These are phyloP conservation scores for Solanum piurae DNA, from an alignment of 257 asterid genomes.

Conservation along the genomic window DNA sequence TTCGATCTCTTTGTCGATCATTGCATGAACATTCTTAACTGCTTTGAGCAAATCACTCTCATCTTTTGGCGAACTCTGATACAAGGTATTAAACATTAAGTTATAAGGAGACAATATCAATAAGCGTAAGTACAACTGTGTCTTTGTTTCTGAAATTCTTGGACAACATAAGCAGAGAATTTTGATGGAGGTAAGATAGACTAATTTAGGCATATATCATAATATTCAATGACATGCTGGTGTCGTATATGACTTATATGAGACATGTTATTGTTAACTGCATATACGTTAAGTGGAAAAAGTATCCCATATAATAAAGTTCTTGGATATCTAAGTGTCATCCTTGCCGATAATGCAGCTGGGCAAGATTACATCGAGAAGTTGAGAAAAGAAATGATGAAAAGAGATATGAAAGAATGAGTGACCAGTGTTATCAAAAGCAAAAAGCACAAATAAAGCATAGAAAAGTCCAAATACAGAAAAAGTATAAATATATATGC, in stretches of 20 bases:
- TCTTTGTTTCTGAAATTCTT: not conserved
- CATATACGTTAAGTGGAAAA: not conserved
- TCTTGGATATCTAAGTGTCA: not conserved
- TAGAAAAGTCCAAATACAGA: not conserved
- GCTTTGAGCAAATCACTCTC: slow-evolving; percentile 64
- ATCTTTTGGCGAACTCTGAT: slow-evolving; percentile 77
- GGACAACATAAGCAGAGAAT: not conserved
- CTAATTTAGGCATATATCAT: not conserved
- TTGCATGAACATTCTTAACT: slow-evolving; percentile 67
- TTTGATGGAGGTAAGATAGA: not conserved
- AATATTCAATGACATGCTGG: not conserved
- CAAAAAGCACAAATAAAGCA: not conserved
- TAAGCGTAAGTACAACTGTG: not conserved
- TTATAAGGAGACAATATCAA: not conserved
- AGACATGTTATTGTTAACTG: not conserved
- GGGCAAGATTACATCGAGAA: not conserved
- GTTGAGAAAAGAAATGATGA: not conserved
- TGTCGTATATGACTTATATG: not conserved
- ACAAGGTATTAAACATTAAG: not conserved
- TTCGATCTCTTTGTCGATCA: slow-evolving; percentile 77
- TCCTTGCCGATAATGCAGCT: not conserved
- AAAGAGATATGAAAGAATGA: not conserved
- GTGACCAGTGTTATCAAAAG: not conserved
- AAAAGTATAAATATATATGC: not conserved
- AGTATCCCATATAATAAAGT: not conserved